Percentiles rank a stretch among this genome's conserved stretches.
phyloP scores from a whole-genome alignment of 345 rosid species.

The Cardamine chenopodiifolia region DNA sequence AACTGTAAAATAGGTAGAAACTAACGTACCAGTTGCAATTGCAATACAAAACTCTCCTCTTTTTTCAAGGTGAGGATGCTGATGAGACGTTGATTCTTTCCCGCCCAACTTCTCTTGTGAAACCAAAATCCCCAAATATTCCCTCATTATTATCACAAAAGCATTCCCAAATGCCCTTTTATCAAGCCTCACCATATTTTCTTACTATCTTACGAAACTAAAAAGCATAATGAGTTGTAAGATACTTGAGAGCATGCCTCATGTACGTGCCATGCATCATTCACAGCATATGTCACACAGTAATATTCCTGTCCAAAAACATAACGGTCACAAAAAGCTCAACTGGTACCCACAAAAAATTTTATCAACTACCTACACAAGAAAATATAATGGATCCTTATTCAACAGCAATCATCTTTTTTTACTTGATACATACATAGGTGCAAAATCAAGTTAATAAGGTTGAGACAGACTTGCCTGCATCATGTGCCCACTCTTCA shows the following conservation, averaged over 20 bases:
- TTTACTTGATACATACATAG: not conserved
- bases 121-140: constrained; percentile 60
- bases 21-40: constrained; percentile 21
- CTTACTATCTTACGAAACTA: not conserved
- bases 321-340: not conserved
- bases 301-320: constrained; percentile 47
- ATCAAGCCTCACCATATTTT: constrained; percentile 6
- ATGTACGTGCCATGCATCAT: constrained; percentile 80
- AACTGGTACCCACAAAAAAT: constrained; percentile 2
- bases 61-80: constrained; percentile 26
- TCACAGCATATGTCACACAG: constrained; percentile 83
- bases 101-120: constrained; percentile 43
- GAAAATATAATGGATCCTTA: constrained; percentile 1
- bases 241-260: constrained; percentile 18
- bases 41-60: constrained; percentile 38
- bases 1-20: not conserved
- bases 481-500: constrained; percentile 99
- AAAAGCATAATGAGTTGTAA: not conserved
- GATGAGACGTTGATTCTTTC: constrained; percentile 21
- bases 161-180: constrained; percentile 11
- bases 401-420: constrained; percentile 20
- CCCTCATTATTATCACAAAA: constrained; percentile 50
- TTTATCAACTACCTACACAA: constrained; percentile 18
- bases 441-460: constrained; percentile 8
- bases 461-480: constrained; percentile 65